Evolutionary conservation across 75 land plant species (phyloP).

Genomic region (Larix kaempferi): DNA sequence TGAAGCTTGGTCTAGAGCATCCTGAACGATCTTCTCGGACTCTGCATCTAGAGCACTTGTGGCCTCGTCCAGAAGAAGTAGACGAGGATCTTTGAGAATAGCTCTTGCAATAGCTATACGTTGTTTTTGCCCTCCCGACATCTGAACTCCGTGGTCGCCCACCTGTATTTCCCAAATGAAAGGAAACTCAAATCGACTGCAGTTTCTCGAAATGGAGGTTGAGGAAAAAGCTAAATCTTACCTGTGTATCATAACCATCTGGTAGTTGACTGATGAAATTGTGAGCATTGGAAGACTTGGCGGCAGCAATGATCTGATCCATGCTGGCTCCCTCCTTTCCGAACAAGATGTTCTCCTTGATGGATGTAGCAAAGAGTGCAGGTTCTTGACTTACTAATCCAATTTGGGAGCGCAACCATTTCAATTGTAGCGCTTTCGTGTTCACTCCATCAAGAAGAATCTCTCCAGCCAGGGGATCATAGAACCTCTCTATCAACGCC

Average conservation of each 20-base stretch:
- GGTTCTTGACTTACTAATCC: slow-evolving; percentile 58
- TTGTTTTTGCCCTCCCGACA: too few species aligned
- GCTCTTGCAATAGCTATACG: too few species aligned
- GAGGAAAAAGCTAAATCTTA: too few species aligned
- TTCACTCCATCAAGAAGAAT: slow-evolving; percentile 30
- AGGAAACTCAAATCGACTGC: too few species aligned
- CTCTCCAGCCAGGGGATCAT: slow-evolving; percentile 42
- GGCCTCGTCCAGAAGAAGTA: slow-evolving; percentile 70
- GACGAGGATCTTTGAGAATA: slow-evolving; percentile 47
- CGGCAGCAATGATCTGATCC: slow-evolving; percentile 37
- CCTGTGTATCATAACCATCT: slow-evolving; percentile 52
- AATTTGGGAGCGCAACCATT: slow-evolving; percentile 35
- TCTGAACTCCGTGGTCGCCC: too few species aligned
- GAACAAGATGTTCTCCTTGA: slow-evolving; percentile 48
- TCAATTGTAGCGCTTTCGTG: slow-evolving; percentile 31
- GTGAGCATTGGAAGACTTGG: slow-evolving; percentile 60
- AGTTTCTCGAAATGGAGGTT: too few species aligned
- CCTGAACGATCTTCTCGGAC: slow-evolving; percentile 58
- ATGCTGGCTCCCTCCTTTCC: slow-evolving; percentile 36
- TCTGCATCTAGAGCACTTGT: slow-evolving; percentile 65
- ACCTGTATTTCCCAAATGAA: too few species aligned
- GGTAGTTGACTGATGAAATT: slow-evolving; percentile 39
- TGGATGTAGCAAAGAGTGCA: slow-evolving; percentile 38
- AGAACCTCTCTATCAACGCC: slow-evolving; percentile 48
- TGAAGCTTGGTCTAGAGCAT: slow-evolving; percentile 49